These are phyloP conservation scores for Mayamaea pseudoterrestris DNA, from an alignment of 108 stramenopile species.

Conservation along the genomic window DNA sequence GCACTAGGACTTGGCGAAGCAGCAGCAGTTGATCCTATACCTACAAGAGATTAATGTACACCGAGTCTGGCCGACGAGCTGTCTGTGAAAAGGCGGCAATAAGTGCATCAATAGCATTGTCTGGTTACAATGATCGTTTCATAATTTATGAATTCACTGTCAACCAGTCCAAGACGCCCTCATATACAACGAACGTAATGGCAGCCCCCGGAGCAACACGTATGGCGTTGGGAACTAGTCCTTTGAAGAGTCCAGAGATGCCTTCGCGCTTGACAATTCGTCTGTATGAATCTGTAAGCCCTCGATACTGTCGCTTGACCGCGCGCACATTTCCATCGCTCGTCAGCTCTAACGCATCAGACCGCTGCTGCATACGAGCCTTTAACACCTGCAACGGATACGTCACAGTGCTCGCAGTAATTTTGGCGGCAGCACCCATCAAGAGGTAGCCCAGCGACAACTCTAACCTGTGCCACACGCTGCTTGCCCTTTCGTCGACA, in stretches of 20 bases:
- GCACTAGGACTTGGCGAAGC: too few species aligned
- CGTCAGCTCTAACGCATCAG: conserved; percentile 51
- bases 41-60: too few species aligned
- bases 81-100: too few species aligned
- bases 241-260: conserved; percentile 86
- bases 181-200: conserved; percentile 94
- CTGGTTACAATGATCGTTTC: too few species aligned
- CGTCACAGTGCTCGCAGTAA: conserved; percentile 73
- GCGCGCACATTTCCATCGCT: conserved; percentile 49
- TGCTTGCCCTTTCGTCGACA: conserved; percentile 3
- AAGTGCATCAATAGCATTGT: too few species aligned
- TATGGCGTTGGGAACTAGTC: conserved; percentile 87
- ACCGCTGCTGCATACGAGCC: conserved; percentile 89
- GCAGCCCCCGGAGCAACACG: conserved; percentile 95
- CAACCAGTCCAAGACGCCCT: conserved; percentile 49
- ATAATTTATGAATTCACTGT: background rate
- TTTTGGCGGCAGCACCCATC: conserved; percentile 76
- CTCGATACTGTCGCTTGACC: conserved; percentile 54
- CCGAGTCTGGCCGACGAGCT: too few species aligned
- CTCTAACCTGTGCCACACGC: conserved; percentile 31
- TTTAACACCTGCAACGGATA: conserved; percentile 95
- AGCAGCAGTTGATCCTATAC: too few species aligned
- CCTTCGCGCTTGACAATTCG: conserved; percentile 74
- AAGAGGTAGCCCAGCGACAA: conserved; percentile 73
- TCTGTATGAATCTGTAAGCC: conserved; percentile 45